Evolutionary conservation across 148 eudicot genomes (phyloP).

Genomic region (Pouteria glomerata): DNA sequence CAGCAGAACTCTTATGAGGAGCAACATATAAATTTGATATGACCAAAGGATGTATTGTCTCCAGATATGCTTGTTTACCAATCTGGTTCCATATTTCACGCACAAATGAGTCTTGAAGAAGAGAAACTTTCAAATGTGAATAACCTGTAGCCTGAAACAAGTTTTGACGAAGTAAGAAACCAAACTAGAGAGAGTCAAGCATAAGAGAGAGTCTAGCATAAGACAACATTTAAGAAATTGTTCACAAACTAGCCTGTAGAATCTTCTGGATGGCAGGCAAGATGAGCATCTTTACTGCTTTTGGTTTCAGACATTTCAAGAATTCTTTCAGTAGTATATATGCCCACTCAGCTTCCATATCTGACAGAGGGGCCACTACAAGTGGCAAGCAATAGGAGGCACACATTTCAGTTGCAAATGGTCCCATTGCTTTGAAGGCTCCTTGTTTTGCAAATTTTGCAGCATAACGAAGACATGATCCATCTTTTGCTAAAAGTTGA

Average conservation of each 20-base stretch:
- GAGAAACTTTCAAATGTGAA: constrained; percentile 89
- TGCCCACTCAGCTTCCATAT: constrained; percentile 81
- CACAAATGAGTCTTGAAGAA: constrained; percentile 97
- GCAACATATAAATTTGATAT: constrained; percentile 64
- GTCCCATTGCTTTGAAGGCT: constrained; percentile 82
- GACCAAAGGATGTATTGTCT: constrained; percentile 69
- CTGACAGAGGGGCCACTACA: constrained; percentile 53
- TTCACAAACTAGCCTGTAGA: constrained; percentile 70
- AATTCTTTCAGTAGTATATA: constrained; percentile 65
- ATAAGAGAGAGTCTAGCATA: constrained; percentile 1
- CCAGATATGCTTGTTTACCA: constrained; percentile 81
- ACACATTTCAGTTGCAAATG: constrained; percentile 87
- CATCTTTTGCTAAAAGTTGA: constrained; percentile 67
- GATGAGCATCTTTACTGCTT: constrained; percentile 54
- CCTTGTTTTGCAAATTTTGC: constrained; percentile 78
- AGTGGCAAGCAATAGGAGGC: constrained; percentile 78
- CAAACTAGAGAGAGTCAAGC: neutral
- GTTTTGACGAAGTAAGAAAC: constrained; percentile 20
- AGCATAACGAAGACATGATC: constrained; percentile 65
- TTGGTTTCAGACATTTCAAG: constrained; percentile 50
- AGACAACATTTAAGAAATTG: constrained; percentile 12
- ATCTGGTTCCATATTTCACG: constrained; percentile 75
- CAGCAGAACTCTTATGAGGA: constrained; percentile 73
- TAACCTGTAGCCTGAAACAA: constrained; percentile 68
- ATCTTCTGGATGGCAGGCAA: constrained; percentile 87